phyloP scores from a whole-genome alignment of 164 flowering plant genomes.

The Tinospora cordifolia region DNA sequence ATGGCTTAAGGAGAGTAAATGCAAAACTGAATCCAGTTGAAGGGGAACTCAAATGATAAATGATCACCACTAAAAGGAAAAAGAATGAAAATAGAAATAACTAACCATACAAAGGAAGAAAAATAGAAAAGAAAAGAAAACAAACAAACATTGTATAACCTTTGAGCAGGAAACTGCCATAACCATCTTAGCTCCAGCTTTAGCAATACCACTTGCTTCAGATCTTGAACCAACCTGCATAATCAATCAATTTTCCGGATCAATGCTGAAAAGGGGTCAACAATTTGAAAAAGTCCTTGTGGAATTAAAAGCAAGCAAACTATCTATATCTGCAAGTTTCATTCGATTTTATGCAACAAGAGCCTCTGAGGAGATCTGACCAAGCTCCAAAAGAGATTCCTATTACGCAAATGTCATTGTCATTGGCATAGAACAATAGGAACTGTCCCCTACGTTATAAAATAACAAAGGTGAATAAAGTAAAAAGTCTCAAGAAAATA shows the following conservation, averaged over 20 bases:
- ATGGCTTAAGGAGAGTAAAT: not conserved
- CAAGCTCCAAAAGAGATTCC: too few species aligned
- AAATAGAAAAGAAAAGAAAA: not conserved
- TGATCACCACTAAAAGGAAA: not conserved
- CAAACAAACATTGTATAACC: conserved; percentile 43
- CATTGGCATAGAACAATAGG: not conserved
- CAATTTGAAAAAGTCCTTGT: not conserved
- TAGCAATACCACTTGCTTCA: conserved; percentile 95
- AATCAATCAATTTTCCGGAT: conserved; percentile 11
- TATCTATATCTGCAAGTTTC: not conserved
- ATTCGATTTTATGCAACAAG: not conserved
- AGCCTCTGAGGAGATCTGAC: too few species aligned
- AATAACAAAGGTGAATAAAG: not conserved
- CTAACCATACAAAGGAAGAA: not conserved
- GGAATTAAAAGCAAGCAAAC: not conserved
- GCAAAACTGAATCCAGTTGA: not conserved
- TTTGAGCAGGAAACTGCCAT: conserved; percentile 99
- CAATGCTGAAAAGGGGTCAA: not conserved
- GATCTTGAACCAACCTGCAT: conserved; percentile 93
- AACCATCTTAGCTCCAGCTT: conserved; percentile 98
- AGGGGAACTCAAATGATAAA: not conserved
- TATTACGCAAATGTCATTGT: not conserved
- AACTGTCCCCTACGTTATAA: not conserved
- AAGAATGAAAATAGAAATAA: not conserved
- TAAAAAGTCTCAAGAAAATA: conserved; percentile 22